phyloP scores from a whole-genome alignment of 768 basidiomycete genomes.

The Boletus reticuloceps region DNA sequence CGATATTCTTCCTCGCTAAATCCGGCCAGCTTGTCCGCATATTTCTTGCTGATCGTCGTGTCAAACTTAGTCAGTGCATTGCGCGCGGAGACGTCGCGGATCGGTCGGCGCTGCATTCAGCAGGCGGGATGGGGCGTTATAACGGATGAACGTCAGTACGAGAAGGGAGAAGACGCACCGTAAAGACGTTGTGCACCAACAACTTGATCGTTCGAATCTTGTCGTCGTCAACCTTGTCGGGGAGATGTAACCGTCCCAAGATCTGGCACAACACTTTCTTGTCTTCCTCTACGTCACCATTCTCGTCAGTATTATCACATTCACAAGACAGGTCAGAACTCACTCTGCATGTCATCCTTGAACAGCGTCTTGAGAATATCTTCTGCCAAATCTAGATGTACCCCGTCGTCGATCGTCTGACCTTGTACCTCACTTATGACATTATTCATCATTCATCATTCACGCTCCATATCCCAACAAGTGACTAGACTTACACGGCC shows the following conservation, averaged over 20 bases:
- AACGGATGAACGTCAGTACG: neutral
- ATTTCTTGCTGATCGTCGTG: constrained; percentile 62
- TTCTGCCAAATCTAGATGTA: constrained; percentile 57
- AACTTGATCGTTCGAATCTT: constrained; percentile 62
- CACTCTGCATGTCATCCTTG: constrained; percentile 51
- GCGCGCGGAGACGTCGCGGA: constrained; percentile 55
- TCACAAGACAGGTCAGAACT: constrained; percentile 22
- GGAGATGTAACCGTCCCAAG: constrained; percentile 61
- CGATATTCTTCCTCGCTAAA: constrained; percentile 73
- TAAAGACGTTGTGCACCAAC: constrained; percentile 45
- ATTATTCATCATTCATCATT: neutral
- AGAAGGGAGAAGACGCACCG: neutral
- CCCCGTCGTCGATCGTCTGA: constrained; percentile 34
- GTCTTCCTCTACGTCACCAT: constrained; percentile 41
- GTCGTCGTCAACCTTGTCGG: constrained; percentile 67
- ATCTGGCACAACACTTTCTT: constrained; percentile 64
- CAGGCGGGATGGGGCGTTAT: neutral
- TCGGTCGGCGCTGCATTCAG: constrained; percentile 49
- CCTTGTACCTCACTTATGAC: constrained; percentile 36
- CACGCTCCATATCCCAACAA: no score
- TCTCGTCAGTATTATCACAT: neutral
- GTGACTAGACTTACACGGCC: constrained; percentile 40
- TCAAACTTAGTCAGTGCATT: constrained; percentile 78
- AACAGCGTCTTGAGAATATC: constrained; percentile 51
- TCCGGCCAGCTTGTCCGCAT: constrained; percentile 63